Evolutionary conservation across 495 filamentous ascomycete species (phyloP), one percentile per base, ranked within the genome.

Genomic region (Hyphodiscus hymeniophilus): DNA sequence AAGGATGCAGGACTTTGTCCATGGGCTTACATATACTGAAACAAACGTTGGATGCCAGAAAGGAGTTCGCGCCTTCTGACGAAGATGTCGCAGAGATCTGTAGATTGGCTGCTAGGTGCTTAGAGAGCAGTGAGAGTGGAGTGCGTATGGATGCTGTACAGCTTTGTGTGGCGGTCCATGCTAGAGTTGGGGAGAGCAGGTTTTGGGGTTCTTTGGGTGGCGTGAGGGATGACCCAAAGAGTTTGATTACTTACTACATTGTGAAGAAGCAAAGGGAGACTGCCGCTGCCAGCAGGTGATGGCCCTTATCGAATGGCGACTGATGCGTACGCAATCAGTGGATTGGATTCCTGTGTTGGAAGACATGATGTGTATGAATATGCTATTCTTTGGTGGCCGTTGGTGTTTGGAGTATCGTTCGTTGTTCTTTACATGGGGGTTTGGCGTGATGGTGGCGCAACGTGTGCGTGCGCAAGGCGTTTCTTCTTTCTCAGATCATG

Each of bases 231-330:
- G 81, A 81, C 35, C 77, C 81, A 4, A 82, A 84, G 58, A 87
- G 82, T 50, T 59, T 91, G 48, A 77, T 91, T 51, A 85, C 81
- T n/a, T 91, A 91, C 60, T 91, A 87, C 66, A 81, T 89, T 59
- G 82, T 82, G 15, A 85, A 80, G 63, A 66, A 66, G 55, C 74
- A 79, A 63, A 60, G 72, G 48, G 75, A 76, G 56, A n/a, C 46
- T 2, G 54, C 51, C 38, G 32, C 26, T 36, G 32, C 23, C 20
- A 15, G 31, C 40, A 28, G 41, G 45, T 49, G 44, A 34, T 43
- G 21, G 18, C 13, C 30, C 10, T 46, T 6, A 21, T 46, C 21
- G 32, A 15, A 32, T 51, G 30, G 39, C 20, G 38, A 31, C 3
- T 28, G 26, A 10, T 41, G 18, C 28, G 28, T 13, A 15, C 18